Conservation (phyloP, 2,329 filamentous ascomycete species). For the Hypoxylon rubiginosum region DNA sequence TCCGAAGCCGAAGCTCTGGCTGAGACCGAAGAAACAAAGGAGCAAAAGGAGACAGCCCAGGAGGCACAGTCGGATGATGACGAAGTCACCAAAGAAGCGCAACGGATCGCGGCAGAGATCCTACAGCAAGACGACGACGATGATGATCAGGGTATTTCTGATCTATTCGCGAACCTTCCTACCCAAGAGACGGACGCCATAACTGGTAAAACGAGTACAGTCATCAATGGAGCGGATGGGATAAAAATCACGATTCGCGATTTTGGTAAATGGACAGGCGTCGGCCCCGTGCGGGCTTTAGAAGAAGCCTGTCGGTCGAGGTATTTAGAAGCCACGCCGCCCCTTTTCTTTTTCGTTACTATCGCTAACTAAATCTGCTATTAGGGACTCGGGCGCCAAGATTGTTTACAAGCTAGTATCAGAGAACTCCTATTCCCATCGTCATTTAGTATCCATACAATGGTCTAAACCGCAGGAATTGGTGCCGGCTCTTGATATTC, state of each 20-base stretch:
- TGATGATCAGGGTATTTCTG: slow-evolving; percentile 62
- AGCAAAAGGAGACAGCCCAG: slow-evolving; percentile 48
- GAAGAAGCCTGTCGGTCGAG: slow-evolving; percentile 90
- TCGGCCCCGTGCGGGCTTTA: slow-evolving; percentile 80
- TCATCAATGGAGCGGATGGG: slow-evolving; percentile 66
- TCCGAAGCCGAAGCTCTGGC: slow-evolving; percentile 49
- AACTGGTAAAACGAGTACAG: slow-evolving; percentile 70
- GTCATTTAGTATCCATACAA: slow-evolving; percentile 78
- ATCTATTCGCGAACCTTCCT: slow-evolving; percentile 72
- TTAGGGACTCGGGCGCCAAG: slow-evolving; percentile 77
- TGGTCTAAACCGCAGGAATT: slow-evolving; percentile 82
- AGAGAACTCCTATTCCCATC: slow-evolving; percentile 78
- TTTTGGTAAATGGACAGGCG: slow-evolving; percentile 85
- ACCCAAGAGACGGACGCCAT: slow-evolving; percentile 70
- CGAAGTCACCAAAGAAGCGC: slow-evolving; percentile 67
- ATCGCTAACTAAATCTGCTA: slow-evolving; percentile 11
- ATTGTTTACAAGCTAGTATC: slow-evolving; percentile 79
- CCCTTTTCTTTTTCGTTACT: slow-evolving; percentile 5
- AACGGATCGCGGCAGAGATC: slow-evolving; percentile 70
- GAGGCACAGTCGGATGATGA: slow-evolving; percentile 57
- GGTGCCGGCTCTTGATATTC: slow-evolving; percentile 53
- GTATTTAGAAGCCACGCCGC: slow-evolving; percentile 58
- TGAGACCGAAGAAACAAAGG: slow-evolving; percentile 51
- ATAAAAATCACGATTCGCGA: slow-evolving; percentile 76
- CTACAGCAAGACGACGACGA: slow-evolving; percentile 69